Conservation (phyloP, 352 stramenopile species). For the Pythium scleroteichum region DNA sequence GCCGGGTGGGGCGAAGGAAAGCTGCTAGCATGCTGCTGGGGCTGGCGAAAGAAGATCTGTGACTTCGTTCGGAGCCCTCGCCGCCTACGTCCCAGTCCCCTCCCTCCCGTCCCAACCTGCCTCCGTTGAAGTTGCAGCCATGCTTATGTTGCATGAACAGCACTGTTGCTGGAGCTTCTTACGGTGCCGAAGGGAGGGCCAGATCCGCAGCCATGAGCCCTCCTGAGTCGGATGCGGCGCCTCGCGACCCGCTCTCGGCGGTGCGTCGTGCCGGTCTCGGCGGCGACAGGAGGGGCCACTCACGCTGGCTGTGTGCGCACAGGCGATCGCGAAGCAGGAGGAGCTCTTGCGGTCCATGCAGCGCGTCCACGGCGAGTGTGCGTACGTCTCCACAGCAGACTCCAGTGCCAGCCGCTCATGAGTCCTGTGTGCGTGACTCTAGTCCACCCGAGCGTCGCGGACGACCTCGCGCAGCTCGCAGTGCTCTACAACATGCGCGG, state of each 20-base stretch:
- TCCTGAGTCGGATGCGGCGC: not conserved
- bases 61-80: too few species aligned
- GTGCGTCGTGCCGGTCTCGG: slow-evolving; percentile 2
- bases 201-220: too few species aligned
- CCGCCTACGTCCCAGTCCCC: too few species aligned
- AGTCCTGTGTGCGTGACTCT: too few species aligned
- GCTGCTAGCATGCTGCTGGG: not conserved
- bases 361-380: slow-evolving; percentile 53
- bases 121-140: too few species aligned
- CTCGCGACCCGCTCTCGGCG: slow-evolving; percentile 27
- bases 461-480: slow-evolving; percentile 66
- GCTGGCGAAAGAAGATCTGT: too few species aligned
- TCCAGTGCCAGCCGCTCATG: not conserved
- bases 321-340: slow-evolving; percentile 57
- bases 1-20: not conserved
- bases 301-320: not conserved
- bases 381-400: slow-evolving; percentile 8
- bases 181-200: too few species aligned
- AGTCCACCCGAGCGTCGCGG: slow-evolving; percentile 60
- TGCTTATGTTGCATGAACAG: too few species aligned
- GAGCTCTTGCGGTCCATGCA: slow-evolving; percentile 45
- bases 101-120: too few species aligned
- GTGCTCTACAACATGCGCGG: slow-evolving; percentile 73
- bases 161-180: too few species aligned
- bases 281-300: not conserved